Base-by-base conservation (phyloP, 2,329 filamentous ascomycete species). In the Arthrobotrys sphaeroides region DNA sequence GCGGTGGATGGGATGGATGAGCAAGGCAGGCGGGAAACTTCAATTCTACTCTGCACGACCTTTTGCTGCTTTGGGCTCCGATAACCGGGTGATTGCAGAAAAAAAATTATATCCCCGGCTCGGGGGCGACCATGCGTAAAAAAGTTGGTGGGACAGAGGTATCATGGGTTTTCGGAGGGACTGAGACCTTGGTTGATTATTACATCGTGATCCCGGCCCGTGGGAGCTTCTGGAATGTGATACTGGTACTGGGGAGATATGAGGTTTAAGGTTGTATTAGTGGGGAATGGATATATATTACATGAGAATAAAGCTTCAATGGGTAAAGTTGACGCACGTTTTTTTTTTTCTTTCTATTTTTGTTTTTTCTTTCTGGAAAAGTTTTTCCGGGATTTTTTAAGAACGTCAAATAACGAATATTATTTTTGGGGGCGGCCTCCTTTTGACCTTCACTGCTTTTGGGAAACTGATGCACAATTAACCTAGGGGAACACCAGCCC, bases 251-350 rank as follows among this genome's bases (percentile, higher is more conserved):
- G n/a, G n/a, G 38, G 22, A 49, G 38, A 42, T 47, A 59, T 57
- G 55, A 43, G n/a, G 38, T 59, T 69, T 69, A 69, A 61, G 55
- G 66, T 61, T 70, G 33, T 47, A 16, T 70, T 70, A 43, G 55
- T 60, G 31, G 55, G 28, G 36, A 61, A 70, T n/a, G n/a, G n/a
- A n/a, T n/a, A n/a, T 70, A 70, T 70, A 70, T 70, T 70, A 70
- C 66, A 70, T 70, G 66, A 70, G 28, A 45, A 47, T 60, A 68
- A 67, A 68, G 40, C 51, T 68, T 60, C 51, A 68, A 68, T 45
- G 16, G 65, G 65, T 60, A 64, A 64, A 64, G 31, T 36, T 49
- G 43, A 47, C 61, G 47, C 45, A 53, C 18, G 36, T 28, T 65
- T 65, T 55, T 53, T 55, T 66, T 33, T 42, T 28, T 47, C 22